Conservation (phyloP, 2,329 filamentous ascomycete species). For the Bipolaris cookei region DNA sequence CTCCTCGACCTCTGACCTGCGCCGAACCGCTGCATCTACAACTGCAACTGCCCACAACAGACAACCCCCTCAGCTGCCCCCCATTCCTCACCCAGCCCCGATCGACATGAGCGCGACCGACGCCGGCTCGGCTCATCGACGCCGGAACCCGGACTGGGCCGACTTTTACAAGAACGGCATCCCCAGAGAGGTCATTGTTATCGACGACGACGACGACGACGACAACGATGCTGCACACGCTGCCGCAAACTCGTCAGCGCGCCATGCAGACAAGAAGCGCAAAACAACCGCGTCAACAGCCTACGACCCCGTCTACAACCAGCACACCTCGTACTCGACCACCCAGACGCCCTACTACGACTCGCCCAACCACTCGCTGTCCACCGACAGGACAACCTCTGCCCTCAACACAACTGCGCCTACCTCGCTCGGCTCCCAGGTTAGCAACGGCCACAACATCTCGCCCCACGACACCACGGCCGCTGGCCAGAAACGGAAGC, state of each 20-base stretch:
- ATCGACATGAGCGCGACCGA: conserved; percentile 35
- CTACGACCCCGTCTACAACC: conserved; percentile 76
- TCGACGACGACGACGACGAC: conserved; percentile 56
- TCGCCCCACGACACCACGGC: conserved; percentile 64
- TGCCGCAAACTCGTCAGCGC: conserved; percentile 53
- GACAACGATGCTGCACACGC: conserved; percentile 27
- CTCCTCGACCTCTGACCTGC: conserved; percentile 46
- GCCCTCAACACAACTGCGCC: conserved; percentile 84
- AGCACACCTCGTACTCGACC: conserved; percentile 72
- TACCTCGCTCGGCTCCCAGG: conserved; percentile 78
- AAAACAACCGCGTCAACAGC: conserved; percentile 67
- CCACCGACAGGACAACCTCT: conserved; percentile 83
- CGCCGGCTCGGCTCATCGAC: conserved; percentile 25
- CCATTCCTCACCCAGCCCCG: conserved; percentile 28
- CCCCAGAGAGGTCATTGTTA: conserved; percentile 60
- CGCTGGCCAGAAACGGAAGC: conserved; percentile 88
- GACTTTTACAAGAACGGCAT: conserved; percentile 54
- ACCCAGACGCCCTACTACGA: conserved; percentile 74
- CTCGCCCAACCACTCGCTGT: conserved; percentile 73
- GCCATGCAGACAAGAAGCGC: conserved; percentile 74
- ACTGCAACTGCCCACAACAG: conserved; percentile 39
- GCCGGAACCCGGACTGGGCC: conserved; percentile 49
- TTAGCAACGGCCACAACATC: conserved; percentile 67
- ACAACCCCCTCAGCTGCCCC: conserved; percentile 43
- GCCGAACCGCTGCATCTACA: conserved; percentile 32